phyloP scores from a whole-genome alignment of 176 grass and related monocot species.

The Zizania latifolia region DNA sequence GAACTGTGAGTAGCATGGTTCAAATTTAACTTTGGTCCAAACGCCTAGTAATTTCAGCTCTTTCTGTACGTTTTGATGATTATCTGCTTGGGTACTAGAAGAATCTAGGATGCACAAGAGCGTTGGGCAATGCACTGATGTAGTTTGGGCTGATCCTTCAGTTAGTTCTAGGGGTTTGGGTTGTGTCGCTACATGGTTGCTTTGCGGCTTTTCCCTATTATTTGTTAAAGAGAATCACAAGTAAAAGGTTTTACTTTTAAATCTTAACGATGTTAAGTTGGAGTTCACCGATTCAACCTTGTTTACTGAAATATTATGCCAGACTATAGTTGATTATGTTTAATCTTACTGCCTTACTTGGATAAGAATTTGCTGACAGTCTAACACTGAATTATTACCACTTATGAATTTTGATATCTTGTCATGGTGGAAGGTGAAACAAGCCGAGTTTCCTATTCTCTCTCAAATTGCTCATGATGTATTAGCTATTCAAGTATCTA shows the following conservation, averaged over 20 bases:
- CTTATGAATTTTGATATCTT: not conserved
- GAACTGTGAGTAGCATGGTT: not conserved
- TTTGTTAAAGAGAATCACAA: not conserved
- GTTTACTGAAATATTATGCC: not conserved
- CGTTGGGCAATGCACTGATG: not conserved
- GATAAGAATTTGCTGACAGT: not conserved
- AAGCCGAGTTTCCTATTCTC: too few species aligned
- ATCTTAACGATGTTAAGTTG: not conserved
- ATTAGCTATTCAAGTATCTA: too few species aligned
- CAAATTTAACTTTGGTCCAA: not conserved
- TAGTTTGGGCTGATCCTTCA: not conserved
- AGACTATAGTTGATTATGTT: conserved; percentile 2
- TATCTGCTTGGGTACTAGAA: too few species aligned
- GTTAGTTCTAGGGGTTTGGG: not conserved
- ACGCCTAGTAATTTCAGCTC: not conserved
- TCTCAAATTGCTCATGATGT: too few species aligned
- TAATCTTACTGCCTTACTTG: not conserved
- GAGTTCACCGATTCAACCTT: not conserved
- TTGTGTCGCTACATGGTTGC: not conserved
- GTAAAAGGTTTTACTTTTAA: not conserved
- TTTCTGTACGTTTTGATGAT: not conserved
- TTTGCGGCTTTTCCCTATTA: too few species aligned
- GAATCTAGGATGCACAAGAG: not conserved
- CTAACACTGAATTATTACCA: too few species aligned
- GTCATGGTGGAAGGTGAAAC: too few species aligned